Percentiles rank a stretch among this genome's conserved stretches.
phyloP scores from a whole-genome alignment of 768 basidiomycete species.

The Russula compacta region DNA sequence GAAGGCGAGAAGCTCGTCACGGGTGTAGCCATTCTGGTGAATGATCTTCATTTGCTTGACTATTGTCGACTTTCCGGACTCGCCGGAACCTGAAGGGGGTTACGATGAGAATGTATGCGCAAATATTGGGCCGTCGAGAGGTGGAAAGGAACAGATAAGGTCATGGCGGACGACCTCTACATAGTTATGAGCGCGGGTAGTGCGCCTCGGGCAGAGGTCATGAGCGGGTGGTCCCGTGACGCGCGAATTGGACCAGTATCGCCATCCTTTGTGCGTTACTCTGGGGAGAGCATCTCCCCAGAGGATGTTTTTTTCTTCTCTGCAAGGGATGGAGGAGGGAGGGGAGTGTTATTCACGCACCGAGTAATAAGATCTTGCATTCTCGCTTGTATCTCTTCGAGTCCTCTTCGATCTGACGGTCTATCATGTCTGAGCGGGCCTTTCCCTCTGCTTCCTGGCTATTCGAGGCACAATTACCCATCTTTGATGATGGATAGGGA shows the following conservation, averaged over 20 bases:
- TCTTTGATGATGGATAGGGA: constrained; percentile 20
- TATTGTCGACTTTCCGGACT: constrained; percentile 91
- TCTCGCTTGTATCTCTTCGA: constrained; percentile 71
- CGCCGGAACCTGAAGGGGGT: constrained; percentile 68
- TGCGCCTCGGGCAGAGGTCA: not conserved
- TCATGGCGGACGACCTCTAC: no score
- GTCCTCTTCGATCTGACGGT: constrained; percentile 82
- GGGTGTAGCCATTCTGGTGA: constrained; percentile 82
- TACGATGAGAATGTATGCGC: not conserved
- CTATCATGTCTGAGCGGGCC: constrained; percentile 64
- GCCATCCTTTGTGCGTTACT: no score
- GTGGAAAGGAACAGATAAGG: no score
- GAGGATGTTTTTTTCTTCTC: not conserved
- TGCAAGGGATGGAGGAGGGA: not conserved
- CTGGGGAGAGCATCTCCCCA: not conserved
- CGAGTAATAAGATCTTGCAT: constrained; percentile 89
- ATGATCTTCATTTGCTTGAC: constrained; percentile 99
- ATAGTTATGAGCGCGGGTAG: not conserved
- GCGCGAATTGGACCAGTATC: not conserved
- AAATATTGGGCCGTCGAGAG: not conserved
- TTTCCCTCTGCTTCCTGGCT: constrained; percentile 46
- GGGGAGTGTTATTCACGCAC: constrained; percentile 33
- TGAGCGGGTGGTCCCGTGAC: not conserved
- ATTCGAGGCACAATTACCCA: constrained; percentile 64
- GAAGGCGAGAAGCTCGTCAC: constrained; percentile 67